Conservation (phyloP, 1,284 basidiomycete genomes). For the Austropuccinia psidii region DNA sequence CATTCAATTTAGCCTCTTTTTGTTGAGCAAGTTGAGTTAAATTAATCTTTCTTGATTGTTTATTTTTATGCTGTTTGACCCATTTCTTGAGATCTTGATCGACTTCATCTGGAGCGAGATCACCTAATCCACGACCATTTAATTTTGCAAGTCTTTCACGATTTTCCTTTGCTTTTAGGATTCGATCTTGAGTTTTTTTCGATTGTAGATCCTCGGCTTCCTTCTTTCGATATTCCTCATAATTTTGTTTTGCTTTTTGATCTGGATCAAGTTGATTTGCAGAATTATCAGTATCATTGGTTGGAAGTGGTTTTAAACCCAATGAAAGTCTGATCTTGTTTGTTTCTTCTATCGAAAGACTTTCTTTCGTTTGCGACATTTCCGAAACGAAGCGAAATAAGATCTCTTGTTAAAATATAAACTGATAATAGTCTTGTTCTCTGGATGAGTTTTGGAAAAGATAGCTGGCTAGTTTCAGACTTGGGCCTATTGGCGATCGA, state of each 20-base stretch:
- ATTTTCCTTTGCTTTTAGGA: slow-evolving; percentile 71
- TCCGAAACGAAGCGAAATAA: no score
- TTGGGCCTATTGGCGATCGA: no score
- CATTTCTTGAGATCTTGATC: slow-evolving; percentile 69
- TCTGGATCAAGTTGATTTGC: slow-evolving; percentile 44
- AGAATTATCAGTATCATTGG: slow-evolving; percentile 57
- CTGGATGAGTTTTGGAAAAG: no score
- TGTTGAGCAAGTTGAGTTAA: slow-evolving; percentile 52
- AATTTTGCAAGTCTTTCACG: slow-evolving; percentile 81
- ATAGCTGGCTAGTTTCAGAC: no score
- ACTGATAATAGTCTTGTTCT: no score
- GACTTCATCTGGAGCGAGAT: slow-evolving; percentile 54
- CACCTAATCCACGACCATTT: slow-evolving; percentile 80
- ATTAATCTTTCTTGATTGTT: slow-evolving; percentile 52
- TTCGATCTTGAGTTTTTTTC: background rate
- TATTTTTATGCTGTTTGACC: slow-evolving; percentile 75
- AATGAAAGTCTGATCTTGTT: slow-evolving; percentile 92
- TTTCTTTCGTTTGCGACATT: slow-evolving; percentile 52
- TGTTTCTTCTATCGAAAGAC: slow-evolving; percentile 90
- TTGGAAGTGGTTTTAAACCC: slow-evolving; percentile 85
- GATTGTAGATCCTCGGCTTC: slow-evolving; percentile 50
- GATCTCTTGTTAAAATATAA: no score
- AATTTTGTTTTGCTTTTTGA: slow-evolving; percentile 70
- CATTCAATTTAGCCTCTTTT: slow-evolving; percentile 74
- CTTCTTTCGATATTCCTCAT: slow-evolving; percentile 60